Percentiles rank a stretch among this genome's conserved stretches.
These are phyloP conservation scores for Globisporangium carolinianum DNA, from an alignment of 352 stramenopile species.

Conservation along the genomic window DNA sequence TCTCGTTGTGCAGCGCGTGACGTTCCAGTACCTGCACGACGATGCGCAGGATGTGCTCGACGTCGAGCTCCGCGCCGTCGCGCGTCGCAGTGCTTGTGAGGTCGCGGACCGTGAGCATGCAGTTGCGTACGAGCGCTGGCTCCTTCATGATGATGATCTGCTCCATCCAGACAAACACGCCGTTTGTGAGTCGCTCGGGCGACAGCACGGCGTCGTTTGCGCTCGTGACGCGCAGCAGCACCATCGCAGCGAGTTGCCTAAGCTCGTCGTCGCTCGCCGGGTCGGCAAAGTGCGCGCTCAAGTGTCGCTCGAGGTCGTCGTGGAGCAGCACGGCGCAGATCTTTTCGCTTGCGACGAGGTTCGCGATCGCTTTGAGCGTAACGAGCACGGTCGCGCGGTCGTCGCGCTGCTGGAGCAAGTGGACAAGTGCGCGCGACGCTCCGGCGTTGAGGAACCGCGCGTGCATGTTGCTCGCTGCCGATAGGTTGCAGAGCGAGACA, in stretches of 20 bases:
- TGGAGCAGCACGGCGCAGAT: conserved; percentile 64
- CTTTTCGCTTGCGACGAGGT: conserved; percentile 73
- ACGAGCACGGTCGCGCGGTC: conserved; percentile 41
- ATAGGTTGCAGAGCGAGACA: conserved; percentile 74
- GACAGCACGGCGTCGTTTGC: conserved; percentile 65
- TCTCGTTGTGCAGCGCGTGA: conserved; percentile 33
- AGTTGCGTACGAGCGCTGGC: conserved; percentile 64
- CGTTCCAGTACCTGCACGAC: conserved; percentile 54
- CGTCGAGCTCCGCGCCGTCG: conserved; percentile 46
- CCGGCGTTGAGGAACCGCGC: conserved; percentile 63
- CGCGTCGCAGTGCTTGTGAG: conserved; percentile 53
- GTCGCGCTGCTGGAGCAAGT: conserved; percentile 41
- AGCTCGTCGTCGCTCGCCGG: conserved; percentile 37
- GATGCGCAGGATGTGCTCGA: conserved; percentile 59
- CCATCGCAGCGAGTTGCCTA: conserved; percentile 63
- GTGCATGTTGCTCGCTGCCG: conserved; percentile 45
- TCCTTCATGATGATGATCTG: conserved; percentile 77
- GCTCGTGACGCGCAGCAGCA: conserved; percentile 61
- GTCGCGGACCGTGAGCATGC: conserved; percentile 69
- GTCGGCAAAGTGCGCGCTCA: conserved; percentile 47
- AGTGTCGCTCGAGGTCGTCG: conserved; percentile 58
- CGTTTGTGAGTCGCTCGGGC: conserved; percentile 47
- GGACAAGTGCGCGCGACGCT: conserved; percentile 49
- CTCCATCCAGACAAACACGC: conserved; percentile 73
- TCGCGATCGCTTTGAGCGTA: conserved; percentile 68